Evolutionary conservation across 2,329 filamentous ascomycete genomes (phyloP).

Genomic region (Xylariomycetidae sp.): DNA sequence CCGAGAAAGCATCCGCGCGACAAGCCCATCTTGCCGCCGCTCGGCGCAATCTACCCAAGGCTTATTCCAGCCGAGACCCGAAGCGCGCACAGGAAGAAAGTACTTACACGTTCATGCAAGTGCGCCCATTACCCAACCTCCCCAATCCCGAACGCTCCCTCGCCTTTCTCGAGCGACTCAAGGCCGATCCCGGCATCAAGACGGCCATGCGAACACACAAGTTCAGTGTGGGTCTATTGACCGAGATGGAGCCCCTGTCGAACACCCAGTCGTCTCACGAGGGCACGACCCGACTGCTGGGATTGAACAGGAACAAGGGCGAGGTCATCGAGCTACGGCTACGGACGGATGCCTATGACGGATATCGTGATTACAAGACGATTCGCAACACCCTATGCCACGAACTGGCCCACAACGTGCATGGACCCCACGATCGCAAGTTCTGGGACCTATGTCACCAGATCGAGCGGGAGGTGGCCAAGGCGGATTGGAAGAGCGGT

Average conservation of each 20-base stretch:
- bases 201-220: constrained; percentile 77
- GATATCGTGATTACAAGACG: constrained; percentile 87
- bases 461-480: constrained; percentile 83
- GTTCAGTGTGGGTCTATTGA: constrained; percentile 80
- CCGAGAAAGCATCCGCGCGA: constrained; percentile 42
- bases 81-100: constrained; percentile 47
- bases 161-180: constrained; percentile 69
- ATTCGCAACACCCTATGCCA: constrained; percentile 92
- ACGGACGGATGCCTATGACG: constrained; percentile 90
- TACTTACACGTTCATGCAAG: constrained; percentile 74
- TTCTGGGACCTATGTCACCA: constrained; percentile 88
- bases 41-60: constrained; percentile 22
- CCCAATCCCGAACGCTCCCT: constrained; percentile 69
- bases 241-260: constrained; percentile 88
- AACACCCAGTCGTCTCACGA: constrained; percentile 72
- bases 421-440: constrained; percentile 73
- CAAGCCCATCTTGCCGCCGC: constrained; percentile 36
- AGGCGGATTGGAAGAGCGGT: constrained; percentile 70
- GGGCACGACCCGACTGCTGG: constrained; percentile 69
- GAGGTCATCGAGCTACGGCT: constrained; percentile 87
- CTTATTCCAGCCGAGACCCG: constrained; percentile 25
- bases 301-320: constrained; percentile 81
- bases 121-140: constrained; percentile 72
- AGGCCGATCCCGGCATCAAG: constrained; percentile 79
- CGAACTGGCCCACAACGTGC: constrained; percentile 90